Base-by-base conservation (phyloP, 2,329 filamentous ascomycete genomes). In the Cercospora beticola region DNA sequence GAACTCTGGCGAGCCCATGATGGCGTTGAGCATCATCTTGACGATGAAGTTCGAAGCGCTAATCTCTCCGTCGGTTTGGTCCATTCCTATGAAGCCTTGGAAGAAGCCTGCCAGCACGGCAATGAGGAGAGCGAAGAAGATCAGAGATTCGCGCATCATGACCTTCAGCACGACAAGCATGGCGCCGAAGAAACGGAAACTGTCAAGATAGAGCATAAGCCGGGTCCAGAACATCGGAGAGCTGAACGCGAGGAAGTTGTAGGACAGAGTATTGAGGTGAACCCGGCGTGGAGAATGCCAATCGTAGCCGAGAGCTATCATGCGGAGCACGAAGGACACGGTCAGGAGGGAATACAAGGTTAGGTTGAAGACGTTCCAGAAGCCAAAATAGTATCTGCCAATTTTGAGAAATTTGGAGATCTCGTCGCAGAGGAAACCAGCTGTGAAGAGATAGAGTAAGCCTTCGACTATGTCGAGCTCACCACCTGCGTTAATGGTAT, bases 151-250 rank as follows among this genome's bases (percentile, higher is more conserved):
- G 67, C 83, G 80, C 83, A 86, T 86, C 85, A 86, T 85, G 73
- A 85, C 83, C 79, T 98, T 97, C 56, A 99, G 84, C 1, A 99
- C 94, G 1, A 99, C 94, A 0, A 99, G 87, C 95, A 99, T 99
- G 61, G 94, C 93, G 26, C 95, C 95, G 76, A 99, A 99, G 84
- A 99, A 99, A 65, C 92, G 89, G 85, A 97, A 87, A 0, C 91
- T 92, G 80, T 99, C 95, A 18, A 99, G 87, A 78, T 97, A 99
- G 6, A 99, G 87, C 70, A 99, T 82, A 68, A 99, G 85, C 4
- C 95, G 91, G 77, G 90, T 91, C 94, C 95, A 99, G 80, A 99
- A 98, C 92, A 99, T 92, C 0, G 95, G 95, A 0, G 95, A 94
- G 3, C 90, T 89, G 79, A 97, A 97, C 9, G 95, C 93, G 26